Conservation (phyloP, 1,284 basidiomycete species). For the Pascua sp. region DNA sequence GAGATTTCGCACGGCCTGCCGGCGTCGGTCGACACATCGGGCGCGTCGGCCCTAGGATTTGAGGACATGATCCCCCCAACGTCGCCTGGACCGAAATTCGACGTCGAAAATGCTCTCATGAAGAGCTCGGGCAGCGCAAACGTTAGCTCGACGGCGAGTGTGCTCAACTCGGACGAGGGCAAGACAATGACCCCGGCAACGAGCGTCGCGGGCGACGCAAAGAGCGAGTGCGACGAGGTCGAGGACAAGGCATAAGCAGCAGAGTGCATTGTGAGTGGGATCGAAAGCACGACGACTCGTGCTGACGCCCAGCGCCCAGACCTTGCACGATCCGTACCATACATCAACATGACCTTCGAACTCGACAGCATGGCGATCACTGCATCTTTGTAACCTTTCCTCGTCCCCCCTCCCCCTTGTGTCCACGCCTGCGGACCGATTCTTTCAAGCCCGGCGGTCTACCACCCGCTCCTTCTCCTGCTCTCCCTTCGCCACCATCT, state of each 20-base stretch:
- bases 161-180: slow-evolving; percentile 19
- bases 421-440: no score
- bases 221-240: slow-evolving; percentile 13
- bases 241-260: slow-evolving; percentile 9
- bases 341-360: no score
- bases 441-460: no score
- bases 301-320: no score
- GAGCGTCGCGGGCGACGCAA: slow-evolving; percentile 23
- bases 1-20: slow-evolving; percentile 21
- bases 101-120: slow-evolving; percentile 43
- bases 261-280: slow-evolving; percentile 1
- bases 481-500: not conserved
- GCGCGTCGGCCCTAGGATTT: slow-evolving; percentile 11
- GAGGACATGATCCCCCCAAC: slow-evolving; percentile 13
- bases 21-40: not conserved
- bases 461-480: not conserved
- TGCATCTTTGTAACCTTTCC: no score
- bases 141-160: slow-evolving; percentile 23
- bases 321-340: no score
- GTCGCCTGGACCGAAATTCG: slow-evolving; percentile 20
- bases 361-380: no score
- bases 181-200: slow-evolving; percentile 24
- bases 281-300: no score
- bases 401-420: no score
- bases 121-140: slow-evolving; percentile 21